Evolutionary conservation across 805 yeast species (phyloP), one percentile per base, ranked within the genome.

Genomic region (Zygoascus bituminiphila): DNA sequence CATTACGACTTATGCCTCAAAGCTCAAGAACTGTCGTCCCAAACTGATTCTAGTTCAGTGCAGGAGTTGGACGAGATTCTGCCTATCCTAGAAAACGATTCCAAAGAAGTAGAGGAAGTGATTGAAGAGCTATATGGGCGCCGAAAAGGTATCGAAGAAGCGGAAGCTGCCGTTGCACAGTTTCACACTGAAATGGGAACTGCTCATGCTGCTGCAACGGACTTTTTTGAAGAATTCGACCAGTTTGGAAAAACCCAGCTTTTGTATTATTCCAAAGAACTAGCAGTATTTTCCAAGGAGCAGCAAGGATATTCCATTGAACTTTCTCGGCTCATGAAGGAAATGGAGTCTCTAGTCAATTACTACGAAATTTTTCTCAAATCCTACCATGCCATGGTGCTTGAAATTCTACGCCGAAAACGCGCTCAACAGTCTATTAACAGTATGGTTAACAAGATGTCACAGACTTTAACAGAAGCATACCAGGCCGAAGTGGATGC

Each of bases 1-100:
- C 96, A 88, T 65, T 87, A 81, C 57, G 96, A 88, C 62, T 88
- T 85, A 60, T 84, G 95, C 55, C 56, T 67, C 10, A 66, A 75
- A 51, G 84, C 78, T 8, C 58, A 68, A 2, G 64, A 65, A 4
- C 55, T 67, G 14, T 51, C 69, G 5, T 64, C 74, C n/a, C 58
- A 63, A 0, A 12, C 53, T 61, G 0, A 48, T 2, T 59, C 51
- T 5, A 56, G 50, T 0, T 72, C 68, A 47, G 67, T 67, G 50
- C 46, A 55, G 23, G 73, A 76, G 54, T 60, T 78, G 12, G 55
- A 60, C 3, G 86, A 84, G 51, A 69, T 84, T 3, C 76, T 78
- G 0, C 73, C 70, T 1, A 86, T 84, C 0, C 59, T 80, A 15
- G 65, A 62, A 9, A 62, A 58, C 3, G 65, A 61, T 35, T 62